Conservation (phyloP, 305 asterid species). For the Fraxinus sp. region DNA sequence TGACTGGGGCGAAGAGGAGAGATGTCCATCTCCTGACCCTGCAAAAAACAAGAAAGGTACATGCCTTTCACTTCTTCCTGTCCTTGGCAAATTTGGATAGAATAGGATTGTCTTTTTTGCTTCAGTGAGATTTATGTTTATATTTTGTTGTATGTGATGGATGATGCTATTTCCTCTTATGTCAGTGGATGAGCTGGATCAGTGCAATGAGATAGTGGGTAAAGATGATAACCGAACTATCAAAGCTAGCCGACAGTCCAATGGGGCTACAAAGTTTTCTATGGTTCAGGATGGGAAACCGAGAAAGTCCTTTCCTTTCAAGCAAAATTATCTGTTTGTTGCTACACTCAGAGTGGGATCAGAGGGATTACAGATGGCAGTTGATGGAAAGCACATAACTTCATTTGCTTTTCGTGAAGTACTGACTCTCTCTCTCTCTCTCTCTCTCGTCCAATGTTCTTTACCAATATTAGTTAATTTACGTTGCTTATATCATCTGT, state of each 20-base stretch:
- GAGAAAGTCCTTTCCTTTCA: conserved; percentile 82
- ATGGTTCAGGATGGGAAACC: conserved; percentile 60
- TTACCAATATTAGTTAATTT: not conserved
- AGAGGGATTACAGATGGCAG: conserved; percentile 94
- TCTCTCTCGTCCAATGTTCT: not conserved
- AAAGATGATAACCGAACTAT: conserved; percentile 52
- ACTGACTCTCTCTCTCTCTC: conserved; percentile 27
- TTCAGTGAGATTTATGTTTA: conserved; percentile 12
- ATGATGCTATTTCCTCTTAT: conserved; percentile 22
- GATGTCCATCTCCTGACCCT: conserved; percentile 70
- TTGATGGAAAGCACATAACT: conserved; percentile 91
- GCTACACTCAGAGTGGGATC: conserved; percentile 87
- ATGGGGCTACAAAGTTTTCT: conserved; percentile 41
- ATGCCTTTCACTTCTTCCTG: not conserved
- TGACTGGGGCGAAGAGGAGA: conserved; percentile 97
- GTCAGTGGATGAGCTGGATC: conserved; percentile 91
- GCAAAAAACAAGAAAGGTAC: conserved; percentile 72
- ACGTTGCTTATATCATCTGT: conserved; percentile 21
- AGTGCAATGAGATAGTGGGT: conserved; percentile 81
- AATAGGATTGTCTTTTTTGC: not conserved
- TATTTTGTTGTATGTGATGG: conserved; percentile 23
- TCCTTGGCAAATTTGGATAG: not conserved
- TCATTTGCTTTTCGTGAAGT: conserved; percentile 92
- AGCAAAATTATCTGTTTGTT: conserved; percentile 79
- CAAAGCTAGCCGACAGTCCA: conserved; percentile 35